Evolutionary conservation across 331 rosid genomes (phyloP).

Genomic region (Quercus tomentella): DNA sequence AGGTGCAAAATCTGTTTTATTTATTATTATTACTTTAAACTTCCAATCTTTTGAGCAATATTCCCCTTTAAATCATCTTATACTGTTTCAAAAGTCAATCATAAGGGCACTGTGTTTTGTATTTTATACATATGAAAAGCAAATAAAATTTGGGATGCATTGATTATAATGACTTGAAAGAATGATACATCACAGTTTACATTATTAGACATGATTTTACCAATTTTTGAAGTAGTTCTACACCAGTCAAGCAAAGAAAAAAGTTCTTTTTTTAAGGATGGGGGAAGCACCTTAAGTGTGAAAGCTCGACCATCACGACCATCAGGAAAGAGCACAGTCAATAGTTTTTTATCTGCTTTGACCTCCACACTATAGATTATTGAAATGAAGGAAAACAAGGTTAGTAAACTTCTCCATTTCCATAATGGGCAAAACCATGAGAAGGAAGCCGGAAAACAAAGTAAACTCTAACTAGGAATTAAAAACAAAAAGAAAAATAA

Average conservation of each 20-base stretch:
- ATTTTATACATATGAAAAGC: background rate
- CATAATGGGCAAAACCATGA: conserved; percentile 3
- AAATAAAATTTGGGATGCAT: background rate
- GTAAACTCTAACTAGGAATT: background rate
- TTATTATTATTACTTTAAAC: background rate
- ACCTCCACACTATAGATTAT: conserved; percentile 73
- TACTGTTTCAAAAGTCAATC: background rate
- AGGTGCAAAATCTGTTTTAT: background rate
- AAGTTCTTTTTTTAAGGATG: background rate
- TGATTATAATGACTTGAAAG: background rate
- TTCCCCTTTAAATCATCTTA: background rate
- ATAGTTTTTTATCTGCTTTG: conserved; percentile 90
- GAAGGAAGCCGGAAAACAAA: conserved; percentile 3
- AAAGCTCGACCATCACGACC: conserved; percentile 95
- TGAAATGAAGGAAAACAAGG: conserved; percentile 18
- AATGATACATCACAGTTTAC: background rate
- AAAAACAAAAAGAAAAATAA: conserved; percentile 26
- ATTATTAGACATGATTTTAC: background rate
- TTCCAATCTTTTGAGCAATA: background rate
- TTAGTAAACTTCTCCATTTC: conserved; percentile 27
- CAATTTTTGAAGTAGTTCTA: background rate
- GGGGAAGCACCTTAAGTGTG: conserved; percentile 79
- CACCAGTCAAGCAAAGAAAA: background rate
- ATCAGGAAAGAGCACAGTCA: conserved; percentile 92
- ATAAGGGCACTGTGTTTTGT: background rate